Evolutionary conservation across 257 asterid genomes (phyloP).

Genomic region (Voacanga thouarsii): DNA sequence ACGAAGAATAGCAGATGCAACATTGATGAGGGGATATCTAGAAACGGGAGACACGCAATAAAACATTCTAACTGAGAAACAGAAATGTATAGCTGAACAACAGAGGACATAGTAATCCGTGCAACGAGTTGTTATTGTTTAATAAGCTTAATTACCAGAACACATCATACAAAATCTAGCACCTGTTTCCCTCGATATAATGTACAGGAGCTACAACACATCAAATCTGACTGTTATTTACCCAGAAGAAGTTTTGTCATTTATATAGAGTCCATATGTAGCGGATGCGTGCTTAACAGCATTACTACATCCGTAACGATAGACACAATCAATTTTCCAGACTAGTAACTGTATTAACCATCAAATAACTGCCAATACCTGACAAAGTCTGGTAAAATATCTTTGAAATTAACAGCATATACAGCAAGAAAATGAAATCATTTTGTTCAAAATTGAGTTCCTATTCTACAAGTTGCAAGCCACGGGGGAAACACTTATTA

Average conservation of each 20-base stretch:
- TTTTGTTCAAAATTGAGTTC: not conserved
- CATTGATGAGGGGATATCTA: no score
- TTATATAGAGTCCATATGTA: slow-evolving; percentile 19
- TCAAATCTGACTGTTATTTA: not conserved
- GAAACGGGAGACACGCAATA: no score
- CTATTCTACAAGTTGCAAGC: not conserved
- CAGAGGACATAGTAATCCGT: not conserved
- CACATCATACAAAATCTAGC: not conserved
- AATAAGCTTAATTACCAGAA: not conserved
- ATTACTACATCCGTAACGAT: slow-evolving; percentile 20
- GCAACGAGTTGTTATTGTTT: not conserved
- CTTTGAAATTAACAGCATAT: not conserved
- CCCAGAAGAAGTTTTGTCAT: not conserved
- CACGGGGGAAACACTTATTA: not conserved
- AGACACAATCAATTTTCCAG: slow-evolving; percentile 29
- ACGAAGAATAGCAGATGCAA: not conserved
- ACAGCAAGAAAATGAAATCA: not conserved
- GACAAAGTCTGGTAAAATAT: slow-evolving; percentile 27
- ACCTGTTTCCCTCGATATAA: not conserved
- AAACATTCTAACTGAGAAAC: no score
- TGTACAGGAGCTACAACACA: not conserved
- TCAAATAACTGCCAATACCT: slow-evolving; percentile 16
- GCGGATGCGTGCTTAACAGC: slow-evolving; percentile 13
- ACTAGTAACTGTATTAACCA: slow-evolving; percentile 35
- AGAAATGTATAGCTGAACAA: not conserved